phyloP scores from a whole-genome alignment of 139 green algal genomes.

The Chlamydomonas incerta region DNA sequence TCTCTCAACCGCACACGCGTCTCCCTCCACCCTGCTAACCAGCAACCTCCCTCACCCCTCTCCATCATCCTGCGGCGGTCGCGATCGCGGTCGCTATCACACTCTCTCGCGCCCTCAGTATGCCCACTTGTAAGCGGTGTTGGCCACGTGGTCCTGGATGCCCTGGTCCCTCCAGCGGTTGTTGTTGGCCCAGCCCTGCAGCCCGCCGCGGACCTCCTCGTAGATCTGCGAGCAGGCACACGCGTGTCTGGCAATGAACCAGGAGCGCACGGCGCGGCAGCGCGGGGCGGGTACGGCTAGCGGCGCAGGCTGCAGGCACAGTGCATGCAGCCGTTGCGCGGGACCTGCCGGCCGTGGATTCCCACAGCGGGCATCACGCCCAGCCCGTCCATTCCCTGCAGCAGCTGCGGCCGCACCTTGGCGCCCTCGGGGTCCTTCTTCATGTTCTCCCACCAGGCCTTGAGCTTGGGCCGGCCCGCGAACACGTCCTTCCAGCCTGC shows the following conservation, averaged over 20 bases:
- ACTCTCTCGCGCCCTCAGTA: background rate
- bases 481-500: constrained; percentile 73
- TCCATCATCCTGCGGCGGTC: too few relatives aligned
- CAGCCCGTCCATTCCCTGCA: too few relatives aligned
- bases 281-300: too few relatives aligned
- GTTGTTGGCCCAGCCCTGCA: constrained; percentile 67
- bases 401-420: constrained; percentile 38
- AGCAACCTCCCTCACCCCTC: too few relatives aligned
- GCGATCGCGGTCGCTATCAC: background rate
- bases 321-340: too few relatives aligned
- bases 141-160: constrained; percentile 35
- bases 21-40: too few relatives aligned
- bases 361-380: too few relatives aligned
- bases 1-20: too few relatives aligned
- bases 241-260: too few relatives aligned
- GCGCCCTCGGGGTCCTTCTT: constrained; percentile 54
- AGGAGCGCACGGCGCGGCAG: too few relatives aligned
- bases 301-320: too few relatives aligned
- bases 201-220: constrained; percentile 61
- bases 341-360: too few relatives aligned
- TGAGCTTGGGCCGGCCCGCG: constrained; percentile 71
- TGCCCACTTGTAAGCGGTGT: constrained; percentile 5
- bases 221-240: background rate
- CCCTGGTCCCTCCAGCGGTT: constrained; percentile 66
- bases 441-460: constrained; percentile 69